phyloP scores from a whole-genome alignment of 768 basidiomycete genomes.

The Termitomyces eurrhizus region DNA sequence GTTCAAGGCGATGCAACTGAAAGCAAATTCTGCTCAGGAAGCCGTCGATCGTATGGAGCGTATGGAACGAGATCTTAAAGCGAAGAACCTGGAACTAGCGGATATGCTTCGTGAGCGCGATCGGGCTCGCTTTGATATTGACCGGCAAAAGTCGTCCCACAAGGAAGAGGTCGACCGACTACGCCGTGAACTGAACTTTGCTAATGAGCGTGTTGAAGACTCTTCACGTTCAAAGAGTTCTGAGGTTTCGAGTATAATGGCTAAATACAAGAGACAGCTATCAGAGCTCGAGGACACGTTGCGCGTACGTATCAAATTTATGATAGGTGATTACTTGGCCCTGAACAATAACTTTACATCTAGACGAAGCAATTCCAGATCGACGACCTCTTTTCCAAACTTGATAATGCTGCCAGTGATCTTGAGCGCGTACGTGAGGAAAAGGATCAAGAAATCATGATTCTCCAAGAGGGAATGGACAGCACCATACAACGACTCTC shows the following conservation, averaged over 20 bases:
- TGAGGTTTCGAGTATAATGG: conserved; percentile 83
- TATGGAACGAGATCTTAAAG: conserved; percentile 96
- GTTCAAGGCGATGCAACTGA: conserved; percentile 96
- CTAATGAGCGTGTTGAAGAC: conserved; percentile 98
- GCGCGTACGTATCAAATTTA: conserved; percentile 48
- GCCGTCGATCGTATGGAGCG: conserved; percentile 97
- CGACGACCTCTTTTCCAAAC: conserved; percentile 81
- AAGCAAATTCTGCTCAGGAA: conserved; percentile 97
- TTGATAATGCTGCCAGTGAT: conserved; percentile 72
- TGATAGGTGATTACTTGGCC: background rate
- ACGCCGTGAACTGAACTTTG: conserved; percentile 88
- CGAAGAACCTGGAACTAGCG: conserved; percentile 97
- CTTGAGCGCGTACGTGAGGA: conserved; percentile 85
- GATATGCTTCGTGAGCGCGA: conserved; percentile 99
- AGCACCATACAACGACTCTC: conserved; percentile 83
- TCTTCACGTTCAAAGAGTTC: conserved; percentile 86
- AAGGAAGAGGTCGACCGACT: conserved; percentile 94
- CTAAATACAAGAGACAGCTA: conserved; percentile 94
- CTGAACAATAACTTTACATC: background rate
- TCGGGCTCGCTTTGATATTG: conserved; percentile 91
- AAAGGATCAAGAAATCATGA: conserved; percentile 95
- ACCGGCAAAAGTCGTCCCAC: conserved; percentile 88
- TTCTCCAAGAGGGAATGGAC: conserved; percentile 95
- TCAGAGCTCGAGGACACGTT: conserved; percentile 96
- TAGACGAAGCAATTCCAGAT: conserved; percentile 96